Percentiles rank a stretch among this genome's conserved stretches.
Conservation (phyloP, 169 alveolate species). For the Plasmodium adleri region DNA sequence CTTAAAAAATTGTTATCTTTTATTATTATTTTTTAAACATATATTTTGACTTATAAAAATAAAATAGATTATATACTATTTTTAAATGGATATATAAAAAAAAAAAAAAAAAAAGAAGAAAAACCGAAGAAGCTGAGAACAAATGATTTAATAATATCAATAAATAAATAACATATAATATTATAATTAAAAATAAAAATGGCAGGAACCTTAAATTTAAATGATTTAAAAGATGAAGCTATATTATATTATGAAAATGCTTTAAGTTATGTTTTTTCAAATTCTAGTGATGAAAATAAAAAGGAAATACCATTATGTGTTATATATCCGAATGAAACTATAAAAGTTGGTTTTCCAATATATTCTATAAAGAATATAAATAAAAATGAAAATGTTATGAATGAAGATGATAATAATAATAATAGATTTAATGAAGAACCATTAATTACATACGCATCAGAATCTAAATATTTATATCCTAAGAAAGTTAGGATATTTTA, state of each 20-base stretch:
- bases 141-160: not conserved
- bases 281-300: conserved; percentile 53
- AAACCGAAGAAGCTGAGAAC: too few species aligned
- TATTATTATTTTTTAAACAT: too few species aligned
- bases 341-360: conserved; percentile 69
- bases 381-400: conserved; percentile 50
- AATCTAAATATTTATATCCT: conserved; percentile 67
- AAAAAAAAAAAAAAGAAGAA: too few species aligned
- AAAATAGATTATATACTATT: too few species aligned
- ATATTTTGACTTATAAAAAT: too few species aligned
- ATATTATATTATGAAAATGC: conserved; percentile 76
- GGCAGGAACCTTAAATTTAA: conserved; percentile 73
- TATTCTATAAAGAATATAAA: conserved; percentile 66
- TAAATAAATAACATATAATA: not conserved
- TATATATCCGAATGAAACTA: conserved; percentile 50
- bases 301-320: conserved; percentile 70
- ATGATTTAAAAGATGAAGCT: conserved; percentile 74
- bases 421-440: conserved; percentile 74
- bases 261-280: conserved; percentile 71
- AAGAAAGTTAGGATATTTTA: conserved; percentile 29
- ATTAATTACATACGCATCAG: conserved; percentile 58
- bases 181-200: conserved; percentile 5
- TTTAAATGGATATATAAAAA: too few species aligned
- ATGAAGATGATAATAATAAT: conserved; percentile 42
- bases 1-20: too few species aligned